Conservation (phyloP, 805 yeast species). For the Pichia nanzhaoensis region DNA sequence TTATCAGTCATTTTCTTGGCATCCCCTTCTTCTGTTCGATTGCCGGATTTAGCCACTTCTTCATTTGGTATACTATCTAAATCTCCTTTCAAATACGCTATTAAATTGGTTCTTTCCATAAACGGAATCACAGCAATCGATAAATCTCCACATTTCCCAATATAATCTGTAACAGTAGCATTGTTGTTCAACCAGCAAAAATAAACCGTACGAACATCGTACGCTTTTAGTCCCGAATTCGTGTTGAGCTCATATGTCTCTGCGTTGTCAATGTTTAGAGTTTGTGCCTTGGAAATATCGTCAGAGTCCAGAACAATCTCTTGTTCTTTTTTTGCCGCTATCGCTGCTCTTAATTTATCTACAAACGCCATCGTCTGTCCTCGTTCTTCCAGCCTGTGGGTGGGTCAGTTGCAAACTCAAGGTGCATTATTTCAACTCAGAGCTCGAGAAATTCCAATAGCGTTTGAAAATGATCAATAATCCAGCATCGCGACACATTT, state of each 20-base stretch:
- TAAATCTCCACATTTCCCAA: slow-evolving; percentile 59
- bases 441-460: too few species aligned
- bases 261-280: background rate
- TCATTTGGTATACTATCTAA: slow-evolving; percentile 20
- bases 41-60: background rate
- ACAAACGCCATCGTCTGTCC: background rate
- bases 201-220: slow-evolving; percentile 52
- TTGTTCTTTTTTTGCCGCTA: background rate
- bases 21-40: background rate
- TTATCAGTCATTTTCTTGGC: background rate
- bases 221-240: slow-evolving; percentile 37
- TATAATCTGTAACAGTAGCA: slow-evolving; percentile 73
- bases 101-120: slow-evolving; percentile 76
- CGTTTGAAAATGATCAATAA: too few species aligned
- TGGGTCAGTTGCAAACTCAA: too few species aligned
- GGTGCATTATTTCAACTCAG: too few species aligned
- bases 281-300: background rate
- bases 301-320: slow-evolving; percentile 19
- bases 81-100: slow-evolving; percentile 74
- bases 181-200: slow-evolving; percentile 77
- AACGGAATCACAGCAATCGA: slow-evolving; percentile 69
- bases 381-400: too few species aligned
- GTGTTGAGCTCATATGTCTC: background rate
- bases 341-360: slow-evolving; percentile 1
- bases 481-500: too few species aligned